These are phyloP conservation scores for Tolypocladium guangdongense DNA, from an alignment of 2,329 filamentous ascomycete genomes.

Conservation along the genomic window DNA sequence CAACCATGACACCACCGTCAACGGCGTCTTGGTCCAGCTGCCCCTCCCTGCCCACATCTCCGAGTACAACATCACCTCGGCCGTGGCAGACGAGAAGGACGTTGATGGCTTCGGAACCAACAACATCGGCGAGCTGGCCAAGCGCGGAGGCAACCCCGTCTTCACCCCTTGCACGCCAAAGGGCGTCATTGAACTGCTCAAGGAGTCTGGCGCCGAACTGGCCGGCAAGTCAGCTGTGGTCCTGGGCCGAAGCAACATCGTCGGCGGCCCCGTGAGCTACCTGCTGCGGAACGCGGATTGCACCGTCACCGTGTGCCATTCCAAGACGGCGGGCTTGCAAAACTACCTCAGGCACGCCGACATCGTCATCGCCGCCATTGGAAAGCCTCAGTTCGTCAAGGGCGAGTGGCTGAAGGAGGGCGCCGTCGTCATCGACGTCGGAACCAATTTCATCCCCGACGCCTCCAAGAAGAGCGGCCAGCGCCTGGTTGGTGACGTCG, in stretches of 20 bases:
- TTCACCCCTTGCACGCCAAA: constrained; percentile 96
- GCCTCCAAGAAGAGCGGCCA: constrained; percentile 83
- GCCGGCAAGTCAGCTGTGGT: constrained; percentile 91
- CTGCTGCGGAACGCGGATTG: constrained; percentile 91
- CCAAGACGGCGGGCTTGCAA: constrained; percentile 64
- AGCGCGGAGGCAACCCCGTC: constrained; percentile 78
- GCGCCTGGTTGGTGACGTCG: constrained; percentile 88
- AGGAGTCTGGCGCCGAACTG: constrained; percentile 73
- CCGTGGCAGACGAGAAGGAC: constrained; percentile 88
- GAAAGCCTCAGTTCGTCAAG: constrained; percentile 76
- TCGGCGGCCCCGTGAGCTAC: constrained; percentile 93
- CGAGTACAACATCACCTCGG: constrained; percentile 81
- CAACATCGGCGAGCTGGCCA: constrained; percentile 95
- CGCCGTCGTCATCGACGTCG: constrained; percentile 93
- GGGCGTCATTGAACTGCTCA: constrained; percentile 86
- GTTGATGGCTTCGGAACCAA: constrained; percentile 91
- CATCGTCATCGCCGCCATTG: constrained; percentile 85
- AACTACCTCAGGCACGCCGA: constrained; percentile 74
- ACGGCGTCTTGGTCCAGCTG: constrained; percentile 89
- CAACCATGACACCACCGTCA: constrained; percentile 78
- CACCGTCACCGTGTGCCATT: constrained; percentile 94
- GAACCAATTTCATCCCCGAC: constrained; percentile 91
- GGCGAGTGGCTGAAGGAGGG: constrained; percentile 93
- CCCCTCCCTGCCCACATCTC: constrained; percentile 83
- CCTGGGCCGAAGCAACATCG: constrained; percentile 89